Evolutionary conservation across 305 asterid genomes (phyloP).

Genomic region (Stenogyne calaminthoides): DNA sequence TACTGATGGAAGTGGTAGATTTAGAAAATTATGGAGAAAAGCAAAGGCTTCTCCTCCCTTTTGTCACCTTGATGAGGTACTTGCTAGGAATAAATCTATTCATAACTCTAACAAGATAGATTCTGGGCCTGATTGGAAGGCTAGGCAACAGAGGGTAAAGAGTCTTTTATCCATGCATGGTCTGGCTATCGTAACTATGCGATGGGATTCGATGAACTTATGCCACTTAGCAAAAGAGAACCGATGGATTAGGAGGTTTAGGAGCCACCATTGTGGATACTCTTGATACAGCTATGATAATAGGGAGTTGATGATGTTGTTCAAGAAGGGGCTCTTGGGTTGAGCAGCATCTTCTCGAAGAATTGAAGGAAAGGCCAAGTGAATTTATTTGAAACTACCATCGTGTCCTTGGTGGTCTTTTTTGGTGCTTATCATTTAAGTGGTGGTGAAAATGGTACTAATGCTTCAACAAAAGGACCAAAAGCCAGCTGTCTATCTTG

Average conservation of each 20-base stretch:
- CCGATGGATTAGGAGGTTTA: slow-evolving; percentile 89
- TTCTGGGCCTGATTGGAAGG: slow-evolving; percentile 59
- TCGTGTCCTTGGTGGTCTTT: slow-evolving; percentile 92
- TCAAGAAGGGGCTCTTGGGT: slow-evolving; percentile 87
- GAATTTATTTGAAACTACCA: slow-evolving; percentile 92
- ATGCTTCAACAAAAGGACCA: slow-evolving; percentile 61
- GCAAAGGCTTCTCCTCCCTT: slow-evolving; percentile 88
- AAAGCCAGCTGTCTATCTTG: slow-evolving; percentile 78
- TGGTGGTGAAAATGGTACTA: slow-evolving; percentile 59
- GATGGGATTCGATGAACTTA: slow-evolving; percentile 95
- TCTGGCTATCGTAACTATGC: slow-evolving; percentile 75
- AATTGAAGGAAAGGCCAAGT: slow-evolving; percentile 80
- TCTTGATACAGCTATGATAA: slow-evolving; percentile 93
- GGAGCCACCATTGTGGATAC: slow-evolving; percentile 97
- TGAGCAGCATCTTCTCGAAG: slow-evolving; percentile 71
- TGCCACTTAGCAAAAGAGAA: slow-evolving; percentile 81
- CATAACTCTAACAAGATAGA: slow-evolving; percentile 31
- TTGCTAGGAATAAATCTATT: slow-evolving; percentile 47
- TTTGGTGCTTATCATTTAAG: slow-evolving; percentile 95
- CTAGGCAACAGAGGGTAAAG: slow-evolving; percentile 74
- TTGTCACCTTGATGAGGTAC: slow-evolving; percentile 87
- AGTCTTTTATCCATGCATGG: slow-evolving; percentile 93
- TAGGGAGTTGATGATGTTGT: slow-evolving; percentile 82
- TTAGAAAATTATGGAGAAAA: slow-evolving; percentile 75
- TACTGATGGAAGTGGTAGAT: slow-evolving; percentile 50